These are phyloP conservation scores for Ogataea trehalophila DNA, from an alignment of 805 yeast species.

Conservation along the genomic window DNA sequence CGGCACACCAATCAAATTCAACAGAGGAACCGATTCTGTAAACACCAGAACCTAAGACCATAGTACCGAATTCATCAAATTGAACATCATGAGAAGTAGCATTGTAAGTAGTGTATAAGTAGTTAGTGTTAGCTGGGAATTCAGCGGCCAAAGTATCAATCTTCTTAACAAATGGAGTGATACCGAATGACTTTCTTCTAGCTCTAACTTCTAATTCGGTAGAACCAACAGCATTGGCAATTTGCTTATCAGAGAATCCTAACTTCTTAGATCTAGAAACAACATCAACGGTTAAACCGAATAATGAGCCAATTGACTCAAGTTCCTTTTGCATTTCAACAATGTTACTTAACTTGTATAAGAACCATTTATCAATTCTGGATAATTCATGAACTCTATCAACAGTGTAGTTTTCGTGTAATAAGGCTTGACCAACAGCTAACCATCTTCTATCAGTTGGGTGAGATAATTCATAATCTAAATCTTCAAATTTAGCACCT, in stretches of 20 bases:
- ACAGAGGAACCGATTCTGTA: conserved; percentile 98
- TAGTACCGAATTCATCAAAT: conserved; percentile 84
- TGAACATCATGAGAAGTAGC: conserved; percentile 80
- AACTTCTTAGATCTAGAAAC: conserved; percentile 80
- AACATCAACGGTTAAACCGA: conserved; percentile 60
- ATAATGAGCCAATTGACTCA: conserved; percentile 56
- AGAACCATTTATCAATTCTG: conserved; percentile 94
- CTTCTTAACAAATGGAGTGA: conserved; percentile 91
- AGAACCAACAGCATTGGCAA: conserved; percentile 68
- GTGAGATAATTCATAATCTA: conserved; percentile 71
- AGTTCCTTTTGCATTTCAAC: conserved; percentile 83
- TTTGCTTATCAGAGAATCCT: conserved; percentile 95
- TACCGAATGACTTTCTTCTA: conserved; percentile 72
- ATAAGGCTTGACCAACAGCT: conserved; percentile 95
- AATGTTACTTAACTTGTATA: conserved; percentile 87
- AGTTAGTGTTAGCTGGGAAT: conserved; percentile 96
- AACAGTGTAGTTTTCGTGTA: conserved; percentile 87
- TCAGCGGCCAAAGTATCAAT: conserved; percentile 98
- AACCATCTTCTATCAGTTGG: conserved; percentile 97
- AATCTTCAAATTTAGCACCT: conserved; percentile 71
- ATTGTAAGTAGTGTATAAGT: conserved; percentile 92
- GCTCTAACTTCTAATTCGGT: conserved; percentile 79
- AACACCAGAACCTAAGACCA: conserved; percentile 98
- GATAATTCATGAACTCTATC: conserved; percentile 89
- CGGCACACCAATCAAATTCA: conserved; percentile 99